Base-by-base conservation (phyloP, 1,139 yeast species). In the Scheffersomyces segobiensis region DNA sequence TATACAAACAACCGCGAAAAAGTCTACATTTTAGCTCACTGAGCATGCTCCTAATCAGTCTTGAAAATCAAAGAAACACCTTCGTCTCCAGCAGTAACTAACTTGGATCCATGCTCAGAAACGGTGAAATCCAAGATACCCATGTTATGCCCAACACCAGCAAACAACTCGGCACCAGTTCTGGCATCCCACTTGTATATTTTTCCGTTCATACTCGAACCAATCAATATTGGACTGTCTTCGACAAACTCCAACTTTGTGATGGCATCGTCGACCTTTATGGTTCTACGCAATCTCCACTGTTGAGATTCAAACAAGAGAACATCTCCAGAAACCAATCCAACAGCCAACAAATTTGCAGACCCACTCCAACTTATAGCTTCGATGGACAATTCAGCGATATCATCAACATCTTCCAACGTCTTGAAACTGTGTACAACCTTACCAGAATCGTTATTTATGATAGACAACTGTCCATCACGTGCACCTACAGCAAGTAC, bases 61-160 rank as follows among this genome's bases (percentile, higher is more conserved):
- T 61, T 80, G 67, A 87, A 93, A 7, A 95, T 85, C 65, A 95
- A 79, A 7, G 97, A 87, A 47, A 95, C 98, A 64, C 97, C 97
- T 72, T 95, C 99, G 72, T 95, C 99, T 62, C 98, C 98, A n/a
- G 98, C 99, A 32, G 98, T 91, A 50, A 93, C 83, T 55, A 96
- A 70, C 69, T 89, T 87, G 58, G 71, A 82, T 50, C 91, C 93
- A 52, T 83, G 76, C n/a, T 86, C 86, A 50, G 80, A 71, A 53
- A 87, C 67, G 17, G 89, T 86, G 71, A 93, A 93, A 67, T 93
- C 98, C 60, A 95, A 82, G 17, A 95, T 87, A 58, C 98, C 98
- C 89, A 91, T 91, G 72, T 89, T 91, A 73, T 95, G 99, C 22
- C 99, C 99, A 53, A 86, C 86, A 63, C 96, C 96, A 48, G 81